Percentiles rank a stretch among this genome's conserved stretches.
Conservation (phyloP, 78 protist genomes). For the Monosiga brevicollis region DNA sequence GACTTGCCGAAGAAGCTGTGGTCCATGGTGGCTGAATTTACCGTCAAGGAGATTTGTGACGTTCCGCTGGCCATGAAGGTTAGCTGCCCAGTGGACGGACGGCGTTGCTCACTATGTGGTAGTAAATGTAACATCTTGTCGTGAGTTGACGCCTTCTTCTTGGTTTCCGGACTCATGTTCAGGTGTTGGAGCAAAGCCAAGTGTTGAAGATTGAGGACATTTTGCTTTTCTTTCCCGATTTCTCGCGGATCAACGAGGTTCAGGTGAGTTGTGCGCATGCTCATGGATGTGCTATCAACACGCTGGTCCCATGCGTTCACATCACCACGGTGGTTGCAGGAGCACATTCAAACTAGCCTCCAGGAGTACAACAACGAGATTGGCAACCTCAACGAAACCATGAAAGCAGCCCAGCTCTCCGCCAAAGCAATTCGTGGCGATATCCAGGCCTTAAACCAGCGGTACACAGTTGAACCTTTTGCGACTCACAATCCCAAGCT, state of each 20-base stretch:
- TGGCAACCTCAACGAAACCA: slow-evolving; percentile 59
- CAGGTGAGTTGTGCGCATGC: slow-evolving; percentile 25
- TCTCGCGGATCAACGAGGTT: slow-evolving; percentile 76
- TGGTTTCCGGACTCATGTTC: not conserved
- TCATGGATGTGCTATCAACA: not conserved
- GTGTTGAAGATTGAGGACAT: slow-evolving; percentile 84
- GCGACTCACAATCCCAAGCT: too few species aligned
- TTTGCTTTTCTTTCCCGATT: slow-evolving; percentile 89
- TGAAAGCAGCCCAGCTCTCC: slow-evolving; percentile 73
- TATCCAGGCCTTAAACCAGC: slow-evolving; percentile 62
- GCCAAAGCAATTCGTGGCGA: slow-evolving; percentile 75
- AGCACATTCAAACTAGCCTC: slow-evolving; percentile 71
- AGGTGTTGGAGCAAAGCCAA: slow-evolving; percentile 38
- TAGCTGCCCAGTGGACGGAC: not conserved
- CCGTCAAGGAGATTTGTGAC: not conserved
- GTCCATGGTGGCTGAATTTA: too few species aligned
- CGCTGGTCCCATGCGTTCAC: not conserved
- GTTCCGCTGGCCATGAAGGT: not conserved
- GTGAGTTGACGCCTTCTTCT: not conserved
- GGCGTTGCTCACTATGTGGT: not conserved
- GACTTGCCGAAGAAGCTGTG: slow-evolving; percentile 69
- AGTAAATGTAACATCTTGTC: not conserved
- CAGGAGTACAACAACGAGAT: slow-evolving; percentile 72
- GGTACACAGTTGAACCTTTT: too few species aligned
- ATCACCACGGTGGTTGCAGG: not conserved